phyloP scores from a whole-genome alignment of 2,329 filamentous ascomycete species.

The Aspergillus versicolor region DNA sequence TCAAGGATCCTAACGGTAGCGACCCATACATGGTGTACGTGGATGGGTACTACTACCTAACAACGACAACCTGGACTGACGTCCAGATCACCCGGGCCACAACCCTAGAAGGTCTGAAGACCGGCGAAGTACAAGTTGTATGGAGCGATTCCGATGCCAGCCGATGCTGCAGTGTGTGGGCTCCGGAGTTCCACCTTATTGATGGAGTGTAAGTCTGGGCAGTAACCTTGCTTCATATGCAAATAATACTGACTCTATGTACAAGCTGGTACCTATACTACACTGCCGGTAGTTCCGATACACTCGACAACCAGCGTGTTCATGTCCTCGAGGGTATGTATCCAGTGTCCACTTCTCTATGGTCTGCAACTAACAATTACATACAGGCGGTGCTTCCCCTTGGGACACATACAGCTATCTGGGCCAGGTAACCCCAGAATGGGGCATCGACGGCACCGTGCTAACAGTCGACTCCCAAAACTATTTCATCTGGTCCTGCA shows the following conservation, averaged over 20 bases:
- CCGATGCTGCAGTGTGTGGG: conserved; percentile 59
- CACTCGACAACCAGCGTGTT: conserved; percentile 50
- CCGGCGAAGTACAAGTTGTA: conserved; percentile 50
- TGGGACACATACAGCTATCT: conserved; percentile 54
- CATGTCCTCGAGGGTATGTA: conserved; percentile 52
- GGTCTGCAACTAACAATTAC: not conserved
- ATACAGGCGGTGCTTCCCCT: conserved; percentile 48
- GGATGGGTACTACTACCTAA: conserved; percentile 58
- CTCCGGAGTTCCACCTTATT: conserved; percentile 56
- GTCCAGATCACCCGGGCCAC: conserved; percentile 55
- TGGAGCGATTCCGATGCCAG: conserved; percentile 50
- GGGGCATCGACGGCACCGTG: conserved; percentile 57
- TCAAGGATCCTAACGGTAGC: conserved; percentile 44
- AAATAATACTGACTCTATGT: not conserved
- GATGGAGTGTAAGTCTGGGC: conserved; percentile 25
- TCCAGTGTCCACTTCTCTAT: no score
- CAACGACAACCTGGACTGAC: conserved; percentile 57
- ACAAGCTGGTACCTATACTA: conserved; percentile 10
- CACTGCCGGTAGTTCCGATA: conserved; percentile 1
- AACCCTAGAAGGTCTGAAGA: conserved; percentile 58
- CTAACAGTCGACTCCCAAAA: conserved; percentile 49
- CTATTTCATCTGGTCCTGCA: conserved; percentile 58
- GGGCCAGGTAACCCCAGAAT: conserved; percentile 48
- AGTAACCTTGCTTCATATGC: not conserved
- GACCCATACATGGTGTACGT: conserved; percentile 56